Evolutionary conservation across 352 stramenopile species (phyloP), one percentile per base, ranked within the genome.

Genomic region (Nothophytophthora sp.): DNA sequence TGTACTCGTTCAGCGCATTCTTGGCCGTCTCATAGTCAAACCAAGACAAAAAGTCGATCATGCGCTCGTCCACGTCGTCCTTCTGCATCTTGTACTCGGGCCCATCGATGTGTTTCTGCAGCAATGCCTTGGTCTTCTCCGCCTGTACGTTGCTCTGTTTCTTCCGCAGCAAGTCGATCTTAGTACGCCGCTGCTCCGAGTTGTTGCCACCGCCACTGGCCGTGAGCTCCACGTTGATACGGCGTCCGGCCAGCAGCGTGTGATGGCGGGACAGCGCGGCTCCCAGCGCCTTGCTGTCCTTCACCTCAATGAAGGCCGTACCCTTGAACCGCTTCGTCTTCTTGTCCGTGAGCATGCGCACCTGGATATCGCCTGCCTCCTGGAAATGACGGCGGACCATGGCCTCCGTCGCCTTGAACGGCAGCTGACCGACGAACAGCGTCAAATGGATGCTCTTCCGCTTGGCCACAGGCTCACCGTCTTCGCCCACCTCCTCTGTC

Each of bases 21-120:
- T 93, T 93, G 25, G 85, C 85, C n/a, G 85, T 95, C 53, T 86
- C 77, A 55, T 95, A 93, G 69, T 95, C 82, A 40, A 95, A 95
- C 82, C 85, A 93, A 10, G 85, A 95, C 24, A 95, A 54, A 33
- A 87, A 92, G 52, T 95, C 85, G 33, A 90, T 85, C 80, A 93
- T 92, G 16, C 85, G 82, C 6, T 93, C 85, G 56, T 95, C 85
- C 22, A 95, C 81, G 50, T 95, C 85, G 20, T 92, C 81, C 27
- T 72, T 44, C 38, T 72, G 73, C 32, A 95, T 50, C 53, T 92
- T 89, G 57, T 73, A 92, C 56, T 82, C 80, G 1, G 55, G 73
- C n/a, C 67, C 55, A 25, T 85, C 74, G 18, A 90, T 86, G 60
- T 86, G 75, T 69, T 92, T 95, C 59, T 92, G 71, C 29, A 92